Conservation (phyloP, 371 early-diverging fungal species). For the Rhizomucor pusillus region DNA sequence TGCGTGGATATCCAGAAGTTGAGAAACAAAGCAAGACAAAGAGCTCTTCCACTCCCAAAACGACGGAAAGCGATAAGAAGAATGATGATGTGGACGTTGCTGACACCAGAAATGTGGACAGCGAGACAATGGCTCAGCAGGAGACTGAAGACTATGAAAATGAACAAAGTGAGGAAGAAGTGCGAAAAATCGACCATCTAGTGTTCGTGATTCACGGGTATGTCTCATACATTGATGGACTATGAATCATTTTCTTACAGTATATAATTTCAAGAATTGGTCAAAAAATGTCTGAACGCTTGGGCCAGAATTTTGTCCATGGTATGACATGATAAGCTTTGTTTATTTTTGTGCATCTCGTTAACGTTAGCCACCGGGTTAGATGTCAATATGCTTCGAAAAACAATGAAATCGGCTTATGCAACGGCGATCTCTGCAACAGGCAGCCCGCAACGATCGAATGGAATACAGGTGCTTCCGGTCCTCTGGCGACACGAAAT, state of each 20-base stretch:
- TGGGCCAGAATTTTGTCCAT: conserved; percentile 75
- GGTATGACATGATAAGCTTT: conserved; percentile 36
- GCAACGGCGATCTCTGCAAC: conserved; percentile 29
- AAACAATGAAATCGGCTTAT: conserved; percentile 62
- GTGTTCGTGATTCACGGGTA: conserved; percentile 81
- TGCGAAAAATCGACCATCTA: conserved; percentile 71
- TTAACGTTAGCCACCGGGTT: background rate
- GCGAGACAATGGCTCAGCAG: conserved; percentile 18
- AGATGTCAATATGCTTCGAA: conserved; percentile 76
- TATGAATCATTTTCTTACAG: background rate
- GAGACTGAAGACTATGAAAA: conserved; percentile 61
- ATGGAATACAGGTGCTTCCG: conserved; percentile 83
- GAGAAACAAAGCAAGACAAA: conserved; percentile 31
- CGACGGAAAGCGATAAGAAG: background rate
- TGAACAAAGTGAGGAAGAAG: conserved; percentile 58
- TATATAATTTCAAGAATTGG: conserved; percentile 57
- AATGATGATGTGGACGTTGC: conserved; percentile 1
- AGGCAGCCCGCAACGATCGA: conserved; percentile 24
- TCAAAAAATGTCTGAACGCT: conserved; percentile 75
- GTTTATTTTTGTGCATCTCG: background rate
- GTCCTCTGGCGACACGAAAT: conserved; percentile 83
- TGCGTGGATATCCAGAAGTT: conserved; percentile 77
- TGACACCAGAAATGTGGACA: conserved; percentile 5
- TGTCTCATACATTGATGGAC: background rate
- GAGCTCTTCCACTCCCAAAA: conserved; percentile 8